Evolutionary conservation across 495 filamentous ascomycete species (phyloP).

Genomic region (Cenococcum geophilum): DNA sequence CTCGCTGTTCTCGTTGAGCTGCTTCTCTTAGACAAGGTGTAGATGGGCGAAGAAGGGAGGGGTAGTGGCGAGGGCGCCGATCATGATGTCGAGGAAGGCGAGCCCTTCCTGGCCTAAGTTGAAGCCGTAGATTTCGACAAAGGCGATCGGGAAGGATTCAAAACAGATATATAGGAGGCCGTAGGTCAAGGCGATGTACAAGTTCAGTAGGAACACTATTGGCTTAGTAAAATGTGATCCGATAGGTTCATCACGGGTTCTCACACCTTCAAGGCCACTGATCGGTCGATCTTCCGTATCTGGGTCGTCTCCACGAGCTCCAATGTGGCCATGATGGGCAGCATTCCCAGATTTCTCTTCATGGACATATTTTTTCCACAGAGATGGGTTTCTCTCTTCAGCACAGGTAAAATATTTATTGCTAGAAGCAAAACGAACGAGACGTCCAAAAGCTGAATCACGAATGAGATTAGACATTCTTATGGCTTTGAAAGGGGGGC

Average conservation of each 20-base stretch:
- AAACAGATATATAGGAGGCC: constrained; percentile 54
- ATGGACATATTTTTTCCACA: constrained; percentile 37
- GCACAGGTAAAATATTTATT: constrained; percentile 31
- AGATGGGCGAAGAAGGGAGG: constrained; percentile 47
- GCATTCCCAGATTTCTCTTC: constrained; percentile 33
- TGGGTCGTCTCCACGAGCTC: constrained; percentile 17
- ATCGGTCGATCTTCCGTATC: constrained; percentile 21
- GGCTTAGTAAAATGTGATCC: constrained; percentile 41
- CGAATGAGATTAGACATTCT: constrained; percentile 31
- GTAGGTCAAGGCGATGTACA: constrained; percentile 51
- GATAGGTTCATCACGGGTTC: constrained; percentile 23
- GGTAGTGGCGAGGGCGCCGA: constrained; percentile 41
- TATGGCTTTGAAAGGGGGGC: not conserved
- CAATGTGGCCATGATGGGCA: constrained; percentile 33
- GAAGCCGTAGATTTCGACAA: constrained; percentile 46
- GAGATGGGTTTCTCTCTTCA: constrained; percentile 34
- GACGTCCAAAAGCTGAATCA: constrained; percentile 37
- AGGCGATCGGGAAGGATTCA: constrained; percentile 53
- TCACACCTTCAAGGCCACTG: constrained; percentile 18
- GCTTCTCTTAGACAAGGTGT: constrained; percentile 36
- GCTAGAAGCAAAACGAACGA: constrained; percentile 31
- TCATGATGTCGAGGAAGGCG: constrained; percentile 48
- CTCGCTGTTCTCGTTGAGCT: constrained; percentile 42
- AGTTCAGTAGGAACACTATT: constrained; percentile 47
- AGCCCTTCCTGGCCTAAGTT: constrained; percentile 44